A percentile compares a stretch with the other conserved stretches of the same genome.
phyloP scores from a whole-genome alignment of 2,329 filamentous ascomycete genomes.

The Neonectria coccinea region DNA sequence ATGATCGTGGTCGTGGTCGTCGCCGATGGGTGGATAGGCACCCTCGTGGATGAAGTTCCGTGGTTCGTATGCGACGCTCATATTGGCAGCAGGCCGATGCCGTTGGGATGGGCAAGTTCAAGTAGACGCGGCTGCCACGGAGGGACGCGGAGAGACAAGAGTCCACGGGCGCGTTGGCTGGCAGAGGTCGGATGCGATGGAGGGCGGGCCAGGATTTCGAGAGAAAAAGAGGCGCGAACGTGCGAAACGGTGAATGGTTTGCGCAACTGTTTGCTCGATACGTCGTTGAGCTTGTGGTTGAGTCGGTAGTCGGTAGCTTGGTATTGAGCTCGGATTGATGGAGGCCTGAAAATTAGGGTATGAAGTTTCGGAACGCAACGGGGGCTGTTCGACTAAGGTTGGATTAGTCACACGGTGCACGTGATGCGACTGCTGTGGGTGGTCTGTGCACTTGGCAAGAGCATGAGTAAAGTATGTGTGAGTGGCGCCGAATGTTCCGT shows the following conservation, averaged over 20 bases:
- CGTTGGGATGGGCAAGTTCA: slow-evolving; percentile 22
- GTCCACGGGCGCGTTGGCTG: slow-evolving; percentile 28
- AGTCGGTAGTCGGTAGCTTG: slow-evolving; percentile 17
- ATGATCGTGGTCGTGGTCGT: slow-evolving; percentile 57
- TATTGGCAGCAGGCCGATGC: slow-evolving; percentile 47
- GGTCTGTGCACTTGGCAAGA: slow-evolving; percentile 35
- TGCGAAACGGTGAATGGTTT: slow-evolving; percentile 10
- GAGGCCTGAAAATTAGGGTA: slow-evolving; percentile 54
- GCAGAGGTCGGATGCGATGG: background rate
- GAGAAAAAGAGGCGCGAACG: background rate
- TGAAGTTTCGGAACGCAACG: slow-evolving; percentile 47
- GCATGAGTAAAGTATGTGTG: slow-evolving; percentile 9
- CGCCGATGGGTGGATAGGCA: slow-evolving; percentile 60
- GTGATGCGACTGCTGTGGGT: slow-evolving; percentile 41
- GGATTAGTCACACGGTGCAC: slow-evolving; percentile 47
- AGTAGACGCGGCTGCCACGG: slow-evolving; percentile 34
- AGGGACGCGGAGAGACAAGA: slow-evolving; percentile 22
- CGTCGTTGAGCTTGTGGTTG: slow-evolving; percentile 25
- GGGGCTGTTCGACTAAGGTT: slow-evolving; percentile 23
- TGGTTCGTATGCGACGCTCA: slow-evolving; percentile 66
- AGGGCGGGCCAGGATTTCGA: background rate
- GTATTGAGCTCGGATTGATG: slow-evolving; percentile 40
- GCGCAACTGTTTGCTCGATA: slow-evolving; percentile 24
- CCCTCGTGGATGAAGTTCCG: slow-evolving; percentile 62
- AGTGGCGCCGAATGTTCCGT: slow-evolving; percentile 43